phyloP scores from a whole-genome alignment of 331 rosid genomes.

The Malus hybrid region DNA sequence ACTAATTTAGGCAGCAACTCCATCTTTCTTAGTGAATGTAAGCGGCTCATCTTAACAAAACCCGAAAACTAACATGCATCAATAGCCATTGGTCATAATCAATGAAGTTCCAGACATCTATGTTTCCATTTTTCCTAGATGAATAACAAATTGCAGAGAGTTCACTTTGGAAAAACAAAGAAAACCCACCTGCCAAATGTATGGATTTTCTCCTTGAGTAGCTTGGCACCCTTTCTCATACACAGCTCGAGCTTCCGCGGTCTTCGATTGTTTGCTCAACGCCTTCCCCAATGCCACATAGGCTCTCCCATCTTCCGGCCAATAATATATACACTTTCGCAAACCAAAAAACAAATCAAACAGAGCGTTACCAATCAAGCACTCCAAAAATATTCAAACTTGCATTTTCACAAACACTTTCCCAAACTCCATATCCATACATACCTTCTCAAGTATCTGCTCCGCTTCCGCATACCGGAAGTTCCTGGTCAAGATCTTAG shows the following conservation, averaged over 20 bases:
- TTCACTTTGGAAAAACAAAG: not conserved
- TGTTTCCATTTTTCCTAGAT: not conserved
- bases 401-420: not conserved
- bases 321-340: slow-evolving; percentile 50
- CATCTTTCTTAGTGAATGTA: not conserved
- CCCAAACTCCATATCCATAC: not conserved
- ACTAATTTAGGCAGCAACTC: not conserved
- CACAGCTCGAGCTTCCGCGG: slow-evolving; percentile 59
- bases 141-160: not conserved
- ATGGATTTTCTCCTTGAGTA: slow-evolving; percentile 90
- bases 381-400: not conserved
- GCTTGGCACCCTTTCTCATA: slow-evolving; percentile 96
- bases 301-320: slow-evolving; percentile 95
- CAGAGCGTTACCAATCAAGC: not conserved
- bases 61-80: not conserved
- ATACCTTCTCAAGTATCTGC: slow-evolving; percentile 49
- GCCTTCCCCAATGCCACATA: slow-evolving; percentile 80
- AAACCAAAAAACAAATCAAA: not conserved
- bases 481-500: slow-evolving; percentile 55
- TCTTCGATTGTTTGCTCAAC: slow-evolving; percentile 63
- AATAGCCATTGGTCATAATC: not conserved
- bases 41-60: not conserved
- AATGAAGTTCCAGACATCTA: not conserved
- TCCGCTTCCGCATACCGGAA: slow-evolving; percentile 57
- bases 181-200: slow-evolving; percentile 82